Evolutionary conservation across 2,329 filamentous ascomycete genomes (phyloP).

Genomic region (Lachnellula suecica): DNA sequence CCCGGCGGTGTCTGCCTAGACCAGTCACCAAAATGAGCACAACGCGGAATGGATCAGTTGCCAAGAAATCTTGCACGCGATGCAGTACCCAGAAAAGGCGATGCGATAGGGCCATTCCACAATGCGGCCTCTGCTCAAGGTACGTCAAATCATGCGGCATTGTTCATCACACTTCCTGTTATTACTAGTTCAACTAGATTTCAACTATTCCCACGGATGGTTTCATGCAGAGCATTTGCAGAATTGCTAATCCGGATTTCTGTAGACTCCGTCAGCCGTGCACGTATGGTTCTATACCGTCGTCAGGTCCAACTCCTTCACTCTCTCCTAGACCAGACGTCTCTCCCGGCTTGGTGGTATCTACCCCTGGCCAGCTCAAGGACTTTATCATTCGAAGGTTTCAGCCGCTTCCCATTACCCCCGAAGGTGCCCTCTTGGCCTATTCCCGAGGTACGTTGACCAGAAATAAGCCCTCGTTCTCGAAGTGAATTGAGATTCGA

Average conservation of each 20-base stretch:
- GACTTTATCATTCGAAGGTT: slow-evolving; percentile 16
- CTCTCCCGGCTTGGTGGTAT: slow-evolving; percentile 1
- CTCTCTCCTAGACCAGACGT: slow-evolving; percentile 7
- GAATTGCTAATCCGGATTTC: slow-evolving; percentile 10
- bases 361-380: slow-evolving; percentile 13
- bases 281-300: slow-evolving; percentile 10
- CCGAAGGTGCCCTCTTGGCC: slow-evolving; percentile 10
- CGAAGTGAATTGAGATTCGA: no score
- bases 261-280: slow-evolving; percentile 16
- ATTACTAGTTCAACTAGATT: background rate
- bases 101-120: slow-evolving; percentile 20
- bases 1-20: background rate
- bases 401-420: slow-evolving; percentile 1
- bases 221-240: background rate
- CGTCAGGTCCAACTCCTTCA: slow-evolving; percentile 14
- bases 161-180: background rate
- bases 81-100: slow-evolving; percentile 21
- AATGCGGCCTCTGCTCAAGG: slow-evolving; percentile 20
- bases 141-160: slow-evolving; percentile 7
- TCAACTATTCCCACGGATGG: no score
- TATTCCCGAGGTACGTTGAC: no score
- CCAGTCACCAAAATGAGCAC: slow-evolving; percentile 12
- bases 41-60: slow-evolving; percentile 1
- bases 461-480: no score
- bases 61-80: slow-evolving; percentile 20